Evolutionary conservation across 2,329 filamentous ascomycete species (phyloP).

Genomic region (Pseudogymnoascus sp.): DNA sequence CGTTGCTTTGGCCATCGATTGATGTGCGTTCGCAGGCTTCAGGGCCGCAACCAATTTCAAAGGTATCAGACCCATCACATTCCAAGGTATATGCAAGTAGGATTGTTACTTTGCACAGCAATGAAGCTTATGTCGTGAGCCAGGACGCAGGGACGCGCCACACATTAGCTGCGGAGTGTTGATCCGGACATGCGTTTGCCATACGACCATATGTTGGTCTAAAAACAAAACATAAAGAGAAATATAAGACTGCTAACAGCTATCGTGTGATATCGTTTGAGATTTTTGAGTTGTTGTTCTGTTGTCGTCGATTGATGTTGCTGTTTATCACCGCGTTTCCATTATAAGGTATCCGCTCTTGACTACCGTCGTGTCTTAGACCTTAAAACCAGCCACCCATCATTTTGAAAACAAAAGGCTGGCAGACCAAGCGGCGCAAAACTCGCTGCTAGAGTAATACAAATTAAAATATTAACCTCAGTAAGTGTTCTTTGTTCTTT

Average conservation of each 20-base stretch:
- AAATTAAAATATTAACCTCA: neutral
- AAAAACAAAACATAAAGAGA: neutral
- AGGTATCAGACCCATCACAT: neutral
- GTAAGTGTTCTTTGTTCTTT: neutral
- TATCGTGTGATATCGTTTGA: neutral
- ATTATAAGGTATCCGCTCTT: neutral
- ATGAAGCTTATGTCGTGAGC: neutral
- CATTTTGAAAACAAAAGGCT: constrained; percentile 15
- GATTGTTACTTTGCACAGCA: neutral
- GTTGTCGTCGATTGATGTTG: neutral
- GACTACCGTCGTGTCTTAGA: neutral
- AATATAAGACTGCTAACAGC: neutral
- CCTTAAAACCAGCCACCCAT: constrained; percentile 9
- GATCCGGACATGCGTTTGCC: neutral
- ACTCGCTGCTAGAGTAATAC: neutral
- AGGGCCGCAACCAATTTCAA: neutral
- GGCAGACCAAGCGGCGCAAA: constrained; percentile 5
- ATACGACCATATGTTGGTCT: neutral
- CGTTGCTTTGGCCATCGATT: neutral
- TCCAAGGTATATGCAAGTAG: neutral
- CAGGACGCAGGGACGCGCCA: neutral
- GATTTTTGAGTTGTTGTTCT: neutral
- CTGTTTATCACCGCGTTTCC: constrained; percentile 1
- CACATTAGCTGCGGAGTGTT: neutral
- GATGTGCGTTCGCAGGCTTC: neutral